These are phyloP conservation scores for Rhizopogon vulgaris DNA, from an alignment of 768 basidiomycete genomes.

Conservation along the genomic window DNA sequence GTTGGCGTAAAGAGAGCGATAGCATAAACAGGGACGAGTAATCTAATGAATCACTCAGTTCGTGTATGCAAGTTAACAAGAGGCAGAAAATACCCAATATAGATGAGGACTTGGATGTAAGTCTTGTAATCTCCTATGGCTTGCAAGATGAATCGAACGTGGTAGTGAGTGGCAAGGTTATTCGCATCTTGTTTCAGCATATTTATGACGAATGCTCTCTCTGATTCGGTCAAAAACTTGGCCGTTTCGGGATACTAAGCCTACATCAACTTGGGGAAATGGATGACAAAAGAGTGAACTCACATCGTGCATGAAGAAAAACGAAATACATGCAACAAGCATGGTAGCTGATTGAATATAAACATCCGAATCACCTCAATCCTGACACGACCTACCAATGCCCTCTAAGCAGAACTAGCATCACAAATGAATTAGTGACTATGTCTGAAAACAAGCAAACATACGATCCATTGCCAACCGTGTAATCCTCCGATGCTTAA, in stretches of 20 bases:
- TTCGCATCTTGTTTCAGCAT: slow-evolving; percentile 41
- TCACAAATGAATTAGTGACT: background rate
- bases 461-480: slow-evolving; percentile 34
- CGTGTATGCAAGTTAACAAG: background rate
- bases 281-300: slow-evolving; percentile 6
- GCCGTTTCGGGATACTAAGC: slow-evolving; percentile 53
- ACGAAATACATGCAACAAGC: slow-evolving; percentile 19
- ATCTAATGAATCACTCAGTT: slow-evolving; percentile 15
- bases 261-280: background rate
- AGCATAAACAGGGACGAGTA: slow-evolving; percentile 41
- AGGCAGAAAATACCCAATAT: slow-evolving; percentile 31
- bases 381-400: slow-evolving; percentile 9
- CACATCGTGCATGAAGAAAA: slow-evolving; percentile 52
- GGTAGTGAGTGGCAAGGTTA: slow-evolving; percentile 39
- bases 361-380: background rate
- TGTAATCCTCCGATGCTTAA: slow-evolving; percentile 20
- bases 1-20: slow-evolving; percentile 48
- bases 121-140: slow-evolving; percentile 43
- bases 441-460: background rate
- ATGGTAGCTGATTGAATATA: slow-evolving; percentile 14
- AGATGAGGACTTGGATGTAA: slow-evolving; percentile 28
- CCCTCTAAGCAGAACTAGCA: slow-evolving; percentile 27
- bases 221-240: slow-evolving; percentile 41
- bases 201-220: slow-evolving; percentile 32
- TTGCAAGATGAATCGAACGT: slow-evolving; percentile 41